phyloP scores from a whole-genome alignment of 352 stramenopile species.

The Globisporangium heterothallicum region DNA sequence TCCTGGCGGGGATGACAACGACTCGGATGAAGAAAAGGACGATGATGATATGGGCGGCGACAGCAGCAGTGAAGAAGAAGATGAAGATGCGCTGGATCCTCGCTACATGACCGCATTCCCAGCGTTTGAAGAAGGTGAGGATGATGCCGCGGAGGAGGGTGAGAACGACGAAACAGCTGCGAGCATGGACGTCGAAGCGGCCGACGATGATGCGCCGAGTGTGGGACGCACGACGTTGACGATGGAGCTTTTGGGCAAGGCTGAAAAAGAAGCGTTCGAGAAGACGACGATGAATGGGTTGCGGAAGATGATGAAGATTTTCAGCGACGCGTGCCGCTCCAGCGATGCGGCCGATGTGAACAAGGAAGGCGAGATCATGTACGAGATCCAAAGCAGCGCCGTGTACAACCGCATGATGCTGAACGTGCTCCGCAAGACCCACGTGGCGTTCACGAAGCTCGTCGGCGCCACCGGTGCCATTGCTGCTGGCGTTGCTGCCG shows the following conservation, averaged over 20 bases:
- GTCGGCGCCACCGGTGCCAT: conserved; percentile 32
- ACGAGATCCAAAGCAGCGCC: conserved; percentile 89
- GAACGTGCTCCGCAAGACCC: conserved; percentile 86
- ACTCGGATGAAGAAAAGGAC: conserved; percentile 27
- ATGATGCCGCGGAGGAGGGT: conserved; percentile 8
- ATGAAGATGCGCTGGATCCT: conserved; percentile 72
- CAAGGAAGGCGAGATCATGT: conserved; percentile 77
- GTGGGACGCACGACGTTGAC: conserved; percentile 67
- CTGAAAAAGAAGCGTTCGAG: conserved; percentile 89
- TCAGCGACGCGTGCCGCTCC: conserved; percentile 92
- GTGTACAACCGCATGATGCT: conserved; percentile 96
- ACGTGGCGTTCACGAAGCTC: conserved; percentile 83
- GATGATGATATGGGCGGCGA: conserved; percentile 38
- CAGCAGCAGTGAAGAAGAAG: conserved; percentile 80
- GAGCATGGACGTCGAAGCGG: conserved; percentile 14
- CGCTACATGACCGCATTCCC: conserved; percentile 61
- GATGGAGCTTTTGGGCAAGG: conserved; percentile 59
- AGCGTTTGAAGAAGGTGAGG: conserved; percentile 12
- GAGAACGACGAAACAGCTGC: conserved; percentile 10
- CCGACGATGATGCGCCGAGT: conserved; percentile 22
- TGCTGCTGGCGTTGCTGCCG: conserved; percentile 5
- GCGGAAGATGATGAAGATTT: conserved; percentile 91
- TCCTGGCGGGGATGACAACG: conserved; percentile 15
- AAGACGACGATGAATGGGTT: conserved; percentile 84
- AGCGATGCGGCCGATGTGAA: conserved; percentile 76